Base-by-base conservation (phyloP, 2,329 filamentous ascomycete genomes). In the Pseudogymnoascus sp. region DNA sequence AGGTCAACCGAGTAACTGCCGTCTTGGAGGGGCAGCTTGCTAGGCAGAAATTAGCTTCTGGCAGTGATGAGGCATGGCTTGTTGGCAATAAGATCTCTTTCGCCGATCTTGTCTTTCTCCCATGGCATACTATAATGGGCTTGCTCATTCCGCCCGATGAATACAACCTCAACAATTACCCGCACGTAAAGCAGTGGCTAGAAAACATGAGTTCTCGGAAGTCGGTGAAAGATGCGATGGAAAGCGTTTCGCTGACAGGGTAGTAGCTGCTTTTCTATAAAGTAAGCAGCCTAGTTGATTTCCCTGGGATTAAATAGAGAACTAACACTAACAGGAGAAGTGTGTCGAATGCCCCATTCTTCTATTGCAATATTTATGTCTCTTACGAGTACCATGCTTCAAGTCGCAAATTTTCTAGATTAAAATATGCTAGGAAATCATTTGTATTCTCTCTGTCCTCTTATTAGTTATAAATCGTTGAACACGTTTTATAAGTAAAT, bases 21-120 rank as follows among this genome's bases (percentile, higher is more conserved):
- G 80, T 82, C 3, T 64, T 83, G 45, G 77, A 83, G 10, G 65
- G 62, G 2, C 73, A 75, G 64, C 70, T 81, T 5, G 68, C 71
- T 57, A 68, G 72, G 60, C 67, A 69, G 19, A 69, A 71, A 8
- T 48, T 48, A 13, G 43, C 43, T 7, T 48, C 43, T 14, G 43
- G 43, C 43, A 48, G 10, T 23, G 68, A 68, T 13, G 71, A 73
- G 21, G 67, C 73, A 23, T 79, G 70, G 45, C 69, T 79, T 2
- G 75, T 79, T 19, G 76, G 73, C 1, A 70, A 77, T 65, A 78
- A 77, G 65, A 68, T 60, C 63, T 76, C 73, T 2, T 79, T 74
- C 69, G 77, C 74, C 0, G 78, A 79, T 67, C 60, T 66, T 10
- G 57, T 68, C 6, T 70, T 70, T 43, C 28, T 69, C 3, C 45